phyloP scores from a whole-genome alignment of 2,329 filamentous ascomycete species.

The Fusarium longipes region DNA sequence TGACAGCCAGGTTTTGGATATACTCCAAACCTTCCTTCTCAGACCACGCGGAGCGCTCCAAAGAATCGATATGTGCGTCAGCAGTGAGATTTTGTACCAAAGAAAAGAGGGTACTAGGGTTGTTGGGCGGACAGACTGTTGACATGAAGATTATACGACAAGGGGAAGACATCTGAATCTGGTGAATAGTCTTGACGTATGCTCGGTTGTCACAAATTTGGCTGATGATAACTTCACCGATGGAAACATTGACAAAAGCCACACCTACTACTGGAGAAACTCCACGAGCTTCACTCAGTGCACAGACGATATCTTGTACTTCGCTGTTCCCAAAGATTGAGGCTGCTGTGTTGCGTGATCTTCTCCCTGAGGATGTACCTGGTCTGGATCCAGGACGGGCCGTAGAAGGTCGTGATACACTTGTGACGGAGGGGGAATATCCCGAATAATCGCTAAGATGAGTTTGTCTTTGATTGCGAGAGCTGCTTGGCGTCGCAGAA shows the following conservation, averaged over 20 bases:
- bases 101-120: conserved; percentile 77
- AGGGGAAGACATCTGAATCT: conserved; percentile 83
- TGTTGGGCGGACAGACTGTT: conserved; percentile 72
- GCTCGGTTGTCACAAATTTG: conserved; percentile 95
- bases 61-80: conserved; percentile 53
- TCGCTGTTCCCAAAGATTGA: conserved; percentile 60
- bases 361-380: conserved; percentile 59
- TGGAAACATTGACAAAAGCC: conserved; percentile 87
- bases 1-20: conserved; percentile 81
- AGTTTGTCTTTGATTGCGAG: neutral
- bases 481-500: conserved; percentile 1
- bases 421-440: conserved; percentile 29
- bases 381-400: conserved; percentile 45
- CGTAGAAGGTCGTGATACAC: conserved; percentile 37
- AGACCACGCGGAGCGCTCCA: conserved; percentile 86
- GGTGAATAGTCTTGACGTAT: conserved; percentile 88
- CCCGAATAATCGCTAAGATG: conserved; percentile 8
- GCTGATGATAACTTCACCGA: conserved; percentile 84
- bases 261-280: conserved; percentile 86
- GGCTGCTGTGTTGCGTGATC: conserved; percentile 55
- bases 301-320: conserved; percentile 83
- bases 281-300: conserved; percentile 87
- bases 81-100: conserved; percentile 73
- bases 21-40: conserved; percentile 81
- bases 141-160: conserved; percentile 82